These are phyloP conservation scores for Mucor piriformis DNA, from an alignment of 371 early-diverging fungal species.

Conservation along the genomic window DNA sequence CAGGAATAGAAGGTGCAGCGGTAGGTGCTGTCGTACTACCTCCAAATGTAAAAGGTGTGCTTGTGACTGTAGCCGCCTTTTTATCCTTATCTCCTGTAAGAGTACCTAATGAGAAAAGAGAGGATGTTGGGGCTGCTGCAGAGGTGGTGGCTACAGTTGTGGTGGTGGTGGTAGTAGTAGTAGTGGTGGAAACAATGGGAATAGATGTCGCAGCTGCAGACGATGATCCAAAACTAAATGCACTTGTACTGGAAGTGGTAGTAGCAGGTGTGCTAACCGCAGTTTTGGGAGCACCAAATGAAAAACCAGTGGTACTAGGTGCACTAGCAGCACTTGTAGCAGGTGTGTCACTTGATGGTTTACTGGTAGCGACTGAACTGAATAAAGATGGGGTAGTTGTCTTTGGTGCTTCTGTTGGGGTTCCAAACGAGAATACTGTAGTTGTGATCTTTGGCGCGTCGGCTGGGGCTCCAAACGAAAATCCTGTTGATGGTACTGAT, in stretches of 20 bases:
- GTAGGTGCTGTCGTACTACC: slow-evolving; percentile 15
- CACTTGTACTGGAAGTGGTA: slow-evolving; percentile 1
- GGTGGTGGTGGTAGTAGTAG: slow-evolving; percentile 4
- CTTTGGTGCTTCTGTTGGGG: not conserved
- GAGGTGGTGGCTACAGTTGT: not conserved
- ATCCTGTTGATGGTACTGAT: not conserved
- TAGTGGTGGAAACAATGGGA: not conserved
- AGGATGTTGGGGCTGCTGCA: slow-evolving; percentile 10
- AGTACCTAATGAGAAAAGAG: slow-evolving; percentile 21
- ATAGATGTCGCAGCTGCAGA: not conserved
- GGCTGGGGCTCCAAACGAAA: not conserved
- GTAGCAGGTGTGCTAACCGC: slow-evolving; percentile 13
- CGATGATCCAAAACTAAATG: slow-evolving; percentile 5
- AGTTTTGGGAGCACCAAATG: slow-evolving; percentile 15
- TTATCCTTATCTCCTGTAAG: slow-evolving; percentile 17
- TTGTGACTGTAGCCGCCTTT: slow-evolving; percentile 13
- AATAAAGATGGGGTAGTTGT: not conserved
- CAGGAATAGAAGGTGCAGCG: slow-evolving; percentile 7
- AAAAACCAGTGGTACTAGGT: slow-evolving; percentile 1
- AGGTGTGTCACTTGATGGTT: not conserved
- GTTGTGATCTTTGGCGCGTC: not conserved
- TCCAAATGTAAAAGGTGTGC: slow-evolving; percentile 21
- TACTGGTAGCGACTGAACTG: not conserved
- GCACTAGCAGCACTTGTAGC: slow-evolving; percentile 4
- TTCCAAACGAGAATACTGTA: not conserved